Evolutionary conservation across 1,284 basidiomycete species (phyloP).

Genomic region (Ceratobasidium sp.): DNA sequence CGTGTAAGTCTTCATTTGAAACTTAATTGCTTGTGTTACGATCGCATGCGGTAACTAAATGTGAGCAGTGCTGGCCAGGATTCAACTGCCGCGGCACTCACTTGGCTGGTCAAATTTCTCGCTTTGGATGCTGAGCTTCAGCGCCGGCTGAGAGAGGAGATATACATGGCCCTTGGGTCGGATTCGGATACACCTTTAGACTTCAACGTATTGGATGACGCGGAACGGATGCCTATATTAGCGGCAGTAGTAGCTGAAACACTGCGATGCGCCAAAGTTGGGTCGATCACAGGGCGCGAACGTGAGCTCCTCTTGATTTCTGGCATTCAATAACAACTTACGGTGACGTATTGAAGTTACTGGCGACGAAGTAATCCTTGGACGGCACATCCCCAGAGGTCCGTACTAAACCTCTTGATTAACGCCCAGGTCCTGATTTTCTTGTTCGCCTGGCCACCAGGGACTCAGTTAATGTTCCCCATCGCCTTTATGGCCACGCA

Average conservation of each 20-base stretch:
- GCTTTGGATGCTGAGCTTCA: slow-evolving; percentile 24
- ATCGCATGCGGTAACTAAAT: neutral
- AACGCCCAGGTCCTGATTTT: too few relatives aligned
- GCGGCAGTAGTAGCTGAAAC: slow-evolving; percentile 18
- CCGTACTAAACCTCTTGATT: neutral
- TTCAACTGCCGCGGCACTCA: slow-evolving; percentile 23
- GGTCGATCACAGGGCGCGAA: neutral
- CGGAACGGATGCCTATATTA: slow-evolving; percentile 1
- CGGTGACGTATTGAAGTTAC: neutral
- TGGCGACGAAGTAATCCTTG: slow-evolving; percentile 20
- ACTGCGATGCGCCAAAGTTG: slow-evolving; percentile 9
- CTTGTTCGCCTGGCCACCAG: too few relatives aligned
- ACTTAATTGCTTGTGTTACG: too few relatives aligned
- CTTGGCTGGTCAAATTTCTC: slow-evolving; percentile 28
- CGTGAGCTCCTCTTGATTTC: neutral
- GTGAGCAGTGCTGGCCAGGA: slow-evolving; percentile 30
- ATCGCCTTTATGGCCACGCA: neutral
- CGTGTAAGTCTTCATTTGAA: slow-evolving; percentile 27
- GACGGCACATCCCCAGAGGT: slow-evolving; percentile 23
- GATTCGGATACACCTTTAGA: neutral
- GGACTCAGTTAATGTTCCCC: slow-evolving; percentile 10
- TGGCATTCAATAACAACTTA: neutral
- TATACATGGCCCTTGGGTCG: neutral
- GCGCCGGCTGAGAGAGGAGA: slow-evolving; percentile 1
- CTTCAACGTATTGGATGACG: neutral